Evolutionary conservation across 148 eudicot genomes (phyloP), one percentile per base, ranked within the genome.

Genomic region (Camellia sinensis): DNA sequence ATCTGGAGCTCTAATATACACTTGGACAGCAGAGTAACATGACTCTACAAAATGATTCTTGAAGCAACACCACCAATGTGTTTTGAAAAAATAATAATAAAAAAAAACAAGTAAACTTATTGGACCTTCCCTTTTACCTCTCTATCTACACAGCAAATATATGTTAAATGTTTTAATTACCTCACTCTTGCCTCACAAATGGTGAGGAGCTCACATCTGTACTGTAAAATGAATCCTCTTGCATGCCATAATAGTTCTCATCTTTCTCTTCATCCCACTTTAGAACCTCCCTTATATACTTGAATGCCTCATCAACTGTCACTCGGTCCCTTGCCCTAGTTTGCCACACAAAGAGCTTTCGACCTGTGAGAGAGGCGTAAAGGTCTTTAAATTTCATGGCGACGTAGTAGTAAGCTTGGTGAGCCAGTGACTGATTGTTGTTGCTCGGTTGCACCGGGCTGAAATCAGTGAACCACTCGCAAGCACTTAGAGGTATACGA

Each of bases 281-380:
- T n/a, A 97, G 89, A 82, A 97, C 91, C 85, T 97, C 97, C 83
- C 97, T 89, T 57, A 89, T 81, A 64, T 92, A 97, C 83, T 92
- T 97, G 68, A 97, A 94, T 5, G 93, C 93, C 78, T 97, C 99
- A 11, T 94, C 97, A 3, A 94, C 83, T 40, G 95, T 91, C 44
- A 77, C 82, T 13, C 94, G 86, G 66, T 97, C 99, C 79, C 97
- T 83, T 8, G 98, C 97, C 89, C 79, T 86, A 11, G 95, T 84
- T 87, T 97, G 99, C 94, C 97, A 94, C 44, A 97, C 99, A 75
- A 97, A 97, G n/a, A 97, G 97, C 91, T 97, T 97, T 75, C 93
- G 84, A 66, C 85, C 81, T 0, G 98, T 92, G 45, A 94, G 80
- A 29, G 98, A 94, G 21, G 91, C 87, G 72, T 97, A 97, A 14